phyloP scores from a whole-genome alignment of 345 rosid genomes.

The Hibiscus syriacus region DNA sequence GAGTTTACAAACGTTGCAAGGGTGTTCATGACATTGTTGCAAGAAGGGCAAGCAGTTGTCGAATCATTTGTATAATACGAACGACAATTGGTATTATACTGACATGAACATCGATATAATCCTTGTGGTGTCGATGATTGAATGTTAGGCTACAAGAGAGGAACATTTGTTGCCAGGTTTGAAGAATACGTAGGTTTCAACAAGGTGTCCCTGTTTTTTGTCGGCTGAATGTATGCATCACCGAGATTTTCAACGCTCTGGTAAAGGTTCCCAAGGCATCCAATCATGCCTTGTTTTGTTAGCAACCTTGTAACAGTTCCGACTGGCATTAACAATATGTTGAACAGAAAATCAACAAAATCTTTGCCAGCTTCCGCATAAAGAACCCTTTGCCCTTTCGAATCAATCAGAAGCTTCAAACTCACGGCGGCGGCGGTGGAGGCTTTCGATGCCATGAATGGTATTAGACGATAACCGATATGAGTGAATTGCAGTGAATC shows the following conservation, averaged over 20 bases:
- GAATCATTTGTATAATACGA: neutral
- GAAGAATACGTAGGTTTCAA: neutral
- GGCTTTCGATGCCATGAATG: too few relatives aligned
- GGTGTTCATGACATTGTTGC: neutral
- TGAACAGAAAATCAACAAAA: slow-evolving; percentile 22
- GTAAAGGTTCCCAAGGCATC: neutral
- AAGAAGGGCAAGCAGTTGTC: neutral
- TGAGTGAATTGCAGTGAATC: too few relatives aligned
- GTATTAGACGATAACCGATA: too few relatives aligned
- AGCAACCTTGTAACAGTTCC: neutral
- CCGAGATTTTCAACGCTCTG: slow-evolving; percentile 7
- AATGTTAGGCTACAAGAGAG: slow-evolving; percentile 1
- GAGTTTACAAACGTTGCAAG: neutral
- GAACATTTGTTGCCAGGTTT: neutral
- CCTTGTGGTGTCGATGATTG: neutral
- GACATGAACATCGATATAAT: neutral
- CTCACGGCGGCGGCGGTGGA: neutral
- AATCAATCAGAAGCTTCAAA: slow-evolving; percentile 3
- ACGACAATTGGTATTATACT: neutral
- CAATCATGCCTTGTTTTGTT: neutral
- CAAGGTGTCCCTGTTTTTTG: neutral
- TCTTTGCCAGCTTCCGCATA: slow-evolving; percentile 6
- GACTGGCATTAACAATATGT: slow-evolving; percentile 1
- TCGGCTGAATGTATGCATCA: slow-evolving; percentile 1
- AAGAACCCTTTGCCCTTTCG: slow-evolving; percentile 8